A percentile compares a stretch with the other conserved stretches of the same genome.
These are phyloP conservation scores for Cladosporium sp. DNA, from an alignment of 2,329 filamentous ascomycete genomes.

Conservation along the genomic window DNA sequence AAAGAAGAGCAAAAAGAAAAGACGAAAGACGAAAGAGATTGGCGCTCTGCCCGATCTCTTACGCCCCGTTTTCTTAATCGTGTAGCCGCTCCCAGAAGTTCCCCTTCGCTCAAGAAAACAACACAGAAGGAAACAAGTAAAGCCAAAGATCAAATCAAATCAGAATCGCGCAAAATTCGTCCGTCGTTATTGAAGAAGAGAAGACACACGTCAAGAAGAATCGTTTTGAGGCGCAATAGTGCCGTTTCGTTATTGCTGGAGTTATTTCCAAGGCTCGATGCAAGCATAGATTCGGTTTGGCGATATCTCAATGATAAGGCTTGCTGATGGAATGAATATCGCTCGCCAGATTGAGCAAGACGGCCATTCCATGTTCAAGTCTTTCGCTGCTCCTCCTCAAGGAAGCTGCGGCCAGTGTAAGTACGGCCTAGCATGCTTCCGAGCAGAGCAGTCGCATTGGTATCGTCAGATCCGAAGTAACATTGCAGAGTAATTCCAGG, in stretches of 20 bases:
- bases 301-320: neutral
- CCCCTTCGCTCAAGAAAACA: neutral
- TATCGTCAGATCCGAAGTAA: neutral
- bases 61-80: neutral
- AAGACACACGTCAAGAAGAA: neutral
- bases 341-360: neutral
- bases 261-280: neutral
- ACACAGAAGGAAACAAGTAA: neutral
- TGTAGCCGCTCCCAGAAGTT: neutral
- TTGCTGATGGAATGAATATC: neutral
- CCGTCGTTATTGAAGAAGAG: neutral
- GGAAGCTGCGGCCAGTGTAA: constrained; percentile 6
- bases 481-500: neutral
- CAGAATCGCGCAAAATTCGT: neutral
- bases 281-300: neutral
- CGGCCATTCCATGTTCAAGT: neutral
- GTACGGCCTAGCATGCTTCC: constrained; percentile 7
- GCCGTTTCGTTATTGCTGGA: neutral
- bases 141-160: neutral
- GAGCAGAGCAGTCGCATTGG: constrained; percentile 7
- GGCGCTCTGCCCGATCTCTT: neutral
- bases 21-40: neutral
- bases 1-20: too few species aligned
- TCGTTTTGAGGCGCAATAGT: neutral
- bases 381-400: constrained; percentile 7